These are phyloP conservation scores for Nakazawaea holstii DNA, from an alignment of 805 yeast genomes.

Conservation along the genomic window DNA sequence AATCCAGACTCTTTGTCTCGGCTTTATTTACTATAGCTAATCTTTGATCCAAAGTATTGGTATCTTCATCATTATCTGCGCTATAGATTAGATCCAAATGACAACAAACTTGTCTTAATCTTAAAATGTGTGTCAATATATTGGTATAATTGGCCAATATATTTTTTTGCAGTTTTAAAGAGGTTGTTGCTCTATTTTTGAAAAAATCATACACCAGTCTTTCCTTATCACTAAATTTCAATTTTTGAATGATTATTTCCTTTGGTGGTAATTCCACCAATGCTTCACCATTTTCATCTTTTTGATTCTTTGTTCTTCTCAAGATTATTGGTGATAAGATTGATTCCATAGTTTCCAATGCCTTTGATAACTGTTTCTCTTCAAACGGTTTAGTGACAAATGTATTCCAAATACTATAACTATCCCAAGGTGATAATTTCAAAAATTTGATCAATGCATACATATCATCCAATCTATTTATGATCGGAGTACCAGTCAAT, in stretches of 20 bases:
- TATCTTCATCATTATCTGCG: conserved; percentile 40
- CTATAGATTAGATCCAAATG: conserved; percentile 64
- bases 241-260: conserved; percentile 61
- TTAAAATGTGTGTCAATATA: conserved; percentile 74
- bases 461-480: conserved; percentile 81
- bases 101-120: conserved; percentile 86
- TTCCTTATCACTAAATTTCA: conserved; percentile 65
- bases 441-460: conserved; percentile 72
- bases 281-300: conserved; percentile 63
- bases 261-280: conserved; percentile 75
- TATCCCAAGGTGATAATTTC: conserved; percentile 85
- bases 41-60: conserved; percentile 14
- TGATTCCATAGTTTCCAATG: conserved; percentile 79
- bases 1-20: conserved; percentile 1
- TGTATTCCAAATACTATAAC: conserved; percentile 80
- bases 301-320: conserved; percentile 84
- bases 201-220: conserved; percentile 61
- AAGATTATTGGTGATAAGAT: conserved; percentile 78
- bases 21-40: conserved; percentile 21
- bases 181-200: conserved; percentile 56
- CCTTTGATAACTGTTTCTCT: conserved; percentile 60
- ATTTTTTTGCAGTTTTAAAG: conserved; percentile 61
- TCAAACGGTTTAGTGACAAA: conserved; percentile 83
- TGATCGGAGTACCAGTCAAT: conserved; percentile 90
- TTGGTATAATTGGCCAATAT: conserved; percentile 69